Percentiles rank a stretch among this genome's conserved stretches.
These are phyloP conservation scores for Mallotus nudiflorus DNA, from an alignment of 345 rosid genomes.

Conservation along the genomic window DNA sequence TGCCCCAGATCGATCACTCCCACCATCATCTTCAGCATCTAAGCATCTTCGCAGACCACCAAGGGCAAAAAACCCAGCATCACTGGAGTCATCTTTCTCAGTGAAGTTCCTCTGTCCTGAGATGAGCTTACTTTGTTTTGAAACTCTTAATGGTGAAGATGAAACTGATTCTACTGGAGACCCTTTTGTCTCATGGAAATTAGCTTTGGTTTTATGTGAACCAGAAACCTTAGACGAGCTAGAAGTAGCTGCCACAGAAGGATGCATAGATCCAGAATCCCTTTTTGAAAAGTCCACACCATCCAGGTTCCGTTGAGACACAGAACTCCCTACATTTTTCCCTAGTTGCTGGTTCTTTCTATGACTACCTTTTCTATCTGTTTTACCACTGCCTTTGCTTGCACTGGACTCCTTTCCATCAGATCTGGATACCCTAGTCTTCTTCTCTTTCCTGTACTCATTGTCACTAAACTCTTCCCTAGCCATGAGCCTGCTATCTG, in stretches of 20 bases:
- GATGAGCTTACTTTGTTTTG: constrained; percentile 44
- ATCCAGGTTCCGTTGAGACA: constrained; percentile 45
- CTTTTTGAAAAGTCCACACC: constrained; percentile 50
- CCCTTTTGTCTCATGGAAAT: constrained; percentile 65
- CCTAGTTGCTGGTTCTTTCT: constrained; percentile 38
- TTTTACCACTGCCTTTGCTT: constrained; percentile 51
- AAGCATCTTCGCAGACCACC: constrained; percentile 52
- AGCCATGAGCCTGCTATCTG: constrained; percentile 29
- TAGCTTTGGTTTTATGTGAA: constrained; percentile 63
- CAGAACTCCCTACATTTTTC: constrained; percentile 34
- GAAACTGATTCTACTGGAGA: constrained; percentile 89
- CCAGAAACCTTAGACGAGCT: constrained; percentile 93
- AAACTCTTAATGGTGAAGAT: constrained; percentile 71
- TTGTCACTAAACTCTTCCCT: constrained; percentile 56
- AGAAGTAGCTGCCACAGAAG: constrained; percentile 72
- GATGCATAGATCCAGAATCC: constrained; percentile 49
- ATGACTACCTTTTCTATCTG: constrained; percentile 52
- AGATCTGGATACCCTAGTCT: constrained; percentile 49
- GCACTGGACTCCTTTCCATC: constrained; percentile 61
- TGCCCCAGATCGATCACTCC: constrained; percentile 58
- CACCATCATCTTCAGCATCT: constrained; percentile 62
- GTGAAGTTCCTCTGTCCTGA: constrained; percentile 38
- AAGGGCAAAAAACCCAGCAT: constrained; percentile 37
- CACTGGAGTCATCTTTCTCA: constrained; percentile 43
- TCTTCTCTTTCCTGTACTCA: constrained; percentile 58